phyloP scores from a whole-genome alignment of 83 land plant species.

The Larix sibirica region DNA sequence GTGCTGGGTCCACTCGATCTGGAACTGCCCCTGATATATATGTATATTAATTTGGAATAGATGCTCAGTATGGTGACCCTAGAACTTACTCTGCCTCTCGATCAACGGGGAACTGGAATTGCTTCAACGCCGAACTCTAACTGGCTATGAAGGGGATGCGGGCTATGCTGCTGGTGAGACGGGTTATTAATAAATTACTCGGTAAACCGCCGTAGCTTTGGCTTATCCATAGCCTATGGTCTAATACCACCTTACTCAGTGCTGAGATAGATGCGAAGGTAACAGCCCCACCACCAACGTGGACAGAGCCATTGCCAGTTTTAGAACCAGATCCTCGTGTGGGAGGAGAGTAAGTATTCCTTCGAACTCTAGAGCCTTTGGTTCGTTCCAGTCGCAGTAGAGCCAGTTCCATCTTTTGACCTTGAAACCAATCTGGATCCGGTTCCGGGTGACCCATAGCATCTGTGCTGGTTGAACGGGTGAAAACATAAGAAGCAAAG shows the following conservation, averaged over 20 bases:
- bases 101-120: not conserved
- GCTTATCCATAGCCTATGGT: not conserved
- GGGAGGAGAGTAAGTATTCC: not conserved
- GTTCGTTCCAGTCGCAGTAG: not conserved
- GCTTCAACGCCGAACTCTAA: not conserved
- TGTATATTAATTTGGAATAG: not conserved
- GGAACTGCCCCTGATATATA: not conserved
- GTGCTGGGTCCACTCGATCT: not conserved
- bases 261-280: not conserved
- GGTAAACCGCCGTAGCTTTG: not conserved
- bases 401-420: not conserved
- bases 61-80: not conserved
- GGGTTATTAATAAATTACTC: not conserved
- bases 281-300: not conserved
- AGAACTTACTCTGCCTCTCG: not conserved
- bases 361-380: constrained; percentile 1
- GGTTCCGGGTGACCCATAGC: not conserved
- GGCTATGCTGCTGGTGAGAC: not conserved
- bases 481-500: not conserved
- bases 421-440: not conserved
- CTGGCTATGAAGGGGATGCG: not conserved
- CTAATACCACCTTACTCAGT: not conserved
- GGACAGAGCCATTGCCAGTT: not conserved
- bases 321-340: not conserved
- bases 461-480: not conserved